Evolutionary conservation across 192 early-diverging fungal genomes (phyloP), one percentile per base, ranked within the genome.

Genomic region (Anaeromyces robustus): DNA sequence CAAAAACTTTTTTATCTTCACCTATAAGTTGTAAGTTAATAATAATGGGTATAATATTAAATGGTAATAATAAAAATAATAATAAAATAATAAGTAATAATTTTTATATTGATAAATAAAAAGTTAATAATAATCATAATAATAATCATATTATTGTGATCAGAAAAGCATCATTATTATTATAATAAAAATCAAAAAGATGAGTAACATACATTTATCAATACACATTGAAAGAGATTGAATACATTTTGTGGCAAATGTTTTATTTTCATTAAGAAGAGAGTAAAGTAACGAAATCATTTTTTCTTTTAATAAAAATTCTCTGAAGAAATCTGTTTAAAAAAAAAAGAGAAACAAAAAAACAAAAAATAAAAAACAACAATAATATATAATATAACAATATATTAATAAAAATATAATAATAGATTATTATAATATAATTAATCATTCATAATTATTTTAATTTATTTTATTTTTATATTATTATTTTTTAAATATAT

Each of bases 401-500:
- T 34, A 34, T 34, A 86, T 59, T 32, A 85, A 84, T 26, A 86
- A 77, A 22, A 79, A 31, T 29, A 86, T 77, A 78, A 86, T 80
- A 82, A 86, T 85, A 11, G 78, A 59, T 28, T 37, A 79, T 52
- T 85, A 79, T 28, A 80, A 17, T 30, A 30, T 30, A 3, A 12
- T 26, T 39, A 28, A 28, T 30, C 29, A 80, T 31, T 28, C 30
- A 81, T 30, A 39, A n/a, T 52, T 28, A 17, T 29, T 77, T 83
- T 30, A 30, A 32, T 81, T 78, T 88, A 88, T 19, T 85, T 79
- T 26, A 84, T 78, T 7, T 86, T 87, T 26, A 79, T 87, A 80
- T 84, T 82, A n/a, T 86, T 59, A 77, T 83, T 86, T 41, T 87
- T 85, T 39, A 80, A 68, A 26, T 68, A 77, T 29, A 79, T 80